A percentile compares a stretch with the other conserved stretches of the same genome.
Evolutionary conservation across 2,329 filamentous ascomycete species (phyloP).

Genomic region (Penicillium brevicompactum): DNA sequence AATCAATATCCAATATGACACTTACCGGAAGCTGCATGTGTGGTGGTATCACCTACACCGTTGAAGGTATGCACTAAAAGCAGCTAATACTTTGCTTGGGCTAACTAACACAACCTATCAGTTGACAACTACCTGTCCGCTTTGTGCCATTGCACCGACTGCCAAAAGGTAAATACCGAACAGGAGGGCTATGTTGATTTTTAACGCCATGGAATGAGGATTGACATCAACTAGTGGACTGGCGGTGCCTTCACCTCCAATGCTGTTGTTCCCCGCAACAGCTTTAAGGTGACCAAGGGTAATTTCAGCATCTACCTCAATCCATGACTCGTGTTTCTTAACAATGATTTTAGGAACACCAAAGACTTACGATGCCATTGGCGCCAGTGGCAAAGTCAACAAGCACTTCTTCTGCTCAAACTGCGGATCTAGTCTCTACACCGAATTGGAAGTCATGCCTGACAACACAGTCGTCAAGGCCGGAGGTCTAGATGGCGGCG

Average conservation of each 20-base stretch:
- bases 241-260: slow-evolving; percentile 60
- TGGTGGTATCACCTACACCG: slow-evolving; percentile 33
- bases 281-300: slow-evolving; percentile 56
- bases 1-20: slow-evolving; percentile 24
- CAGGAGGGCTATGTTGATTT: too few species aligned
- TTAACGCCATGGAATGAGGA: too few species aligned
- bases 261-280: slow-evolving; percentile 50
- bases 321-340: too few species aligned
- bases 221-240: slow-evolving; percentile 43
- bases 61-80: slow-evolving; percentile 22
- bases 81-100: not conserved
- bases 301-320: not conserved
- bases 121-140: slow-evolving; percentile 48
- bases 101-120: slow-evolving; percentile 20
- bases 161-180: slow-evolving; percentile 51
- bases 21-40: slow-evolving; percentile 39
- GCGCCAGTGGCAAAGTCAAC: slow-evolving; percentile 57
- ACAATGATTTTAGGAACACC: slow-evolving; percentile 43
- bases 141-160: slow-evolving; percentile 57
- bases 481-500: slow-evolving; percentile 54
- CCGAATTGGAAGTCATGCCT: slow-evolving; percentile 57
- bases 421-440: slow-evolving; percentile 57
- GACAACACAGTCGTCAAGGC: slow-evolving; percentile 55
- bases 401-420: slow-evolving; percentile 58
- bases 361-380: slow-evolving; percentile 51